These are phyloP conservation scores for Arthrobotrys megalospora DNA, from an alignment of 2,329 filamentous ascomycete species.

Conservation along the genomic window DNA sequence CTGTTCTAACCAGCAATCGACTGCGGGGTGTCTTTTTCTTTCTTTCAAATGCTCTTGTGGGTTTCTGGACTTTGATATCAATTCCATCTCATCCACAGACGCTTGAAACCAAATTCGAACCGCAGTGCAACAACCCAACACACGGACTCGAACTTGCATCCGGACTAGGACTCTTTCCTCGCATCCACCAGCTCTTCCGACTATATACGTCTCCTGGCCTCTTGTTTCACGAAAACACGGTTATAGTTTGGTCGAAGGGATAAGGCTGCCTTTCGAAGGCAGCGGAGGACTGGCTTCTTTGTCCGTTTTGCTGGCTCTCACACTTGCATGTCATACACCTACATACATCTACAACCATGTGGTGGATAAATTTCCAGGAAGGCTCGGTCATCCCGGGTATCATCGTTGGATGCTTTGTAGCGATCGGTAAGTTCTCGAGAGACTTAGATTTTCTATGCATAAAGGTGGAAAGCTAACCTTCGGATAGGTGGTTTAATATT, in stretches of 20 bases:
- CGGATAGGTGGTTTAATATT: slow-evolving; percentile 54
- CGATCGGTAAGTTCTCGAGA: slow-evolving; percentile 39
- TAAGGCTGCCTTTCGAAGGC: slow-evolving; percentile 52
- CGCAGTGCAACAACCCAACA: slow-evolving; percentile 7
- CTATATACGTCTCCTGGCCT: neutral
- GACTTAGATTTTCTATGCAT: neutral
- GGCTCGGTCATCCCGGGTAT: slow-evolving; percentile 59
- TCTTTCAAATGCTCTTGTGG: slow-evolving; percentile 20
- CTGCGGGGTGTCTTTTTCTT: slow-evolving; percentile 40
- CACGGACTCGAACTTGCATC: neutral
- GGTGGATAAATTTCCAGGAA: slow-evolving; percentile 59
- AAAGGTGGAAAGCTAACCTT: slow-evolving; percentile 6
- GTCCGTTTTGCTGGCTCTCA: neutral
- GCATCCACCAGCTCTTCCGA: neutral
- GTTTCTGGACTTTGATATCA: slow-evolving; percentile 26
- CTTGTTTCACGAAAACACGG: neutral
- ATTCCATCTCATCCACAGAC: slow-evolving; percentile 9
- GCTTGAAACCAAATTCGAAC: slow-evolving; percentile 8
- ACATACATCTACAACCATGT: slow-evolving; percentile 36
- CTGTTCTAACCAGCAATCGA: slow-evolving; percentile 24
- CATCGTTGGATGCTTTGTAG: slow-evolving; percentile 60
- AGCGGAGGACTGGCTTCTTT: slow-evolving; percentile 26
- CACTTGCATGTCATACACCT: slow-evolving; percentile 20
- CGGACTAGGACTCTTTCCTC: slow-evolving; percentile 1
- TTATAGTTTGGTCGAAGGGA: slow-evolving; percentile 30